Conservation (phyloP, 306 rosid genomes). For the Pyrus betulifolia region DNA sequence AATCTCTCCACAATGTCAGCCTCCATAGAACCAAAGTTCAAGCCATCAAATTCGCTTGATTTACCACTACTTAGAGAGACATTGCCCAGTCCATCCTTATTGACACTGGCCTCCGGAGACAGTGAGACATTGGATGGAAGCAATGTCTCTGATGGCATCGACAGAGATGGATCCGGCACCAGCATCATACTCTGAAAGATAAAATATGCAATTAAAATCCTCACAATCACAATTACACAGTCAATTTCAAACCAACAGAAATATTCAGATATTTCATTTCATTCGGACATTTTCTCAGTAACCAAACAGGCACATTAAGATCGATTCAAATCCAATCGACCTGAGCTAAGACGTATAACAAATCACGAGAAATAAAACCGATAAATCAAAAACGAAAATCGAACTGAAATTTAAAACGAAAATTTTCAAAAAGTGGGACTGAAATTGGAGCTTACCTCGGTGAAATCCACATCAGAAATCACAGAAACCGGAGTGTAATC, state of each 20-base stretch:
- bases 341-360: background rate
- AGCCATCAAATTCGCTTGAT: background rate
- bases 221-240: background rate
- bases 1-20: constrained; percentile 27
- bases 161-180: background rate
- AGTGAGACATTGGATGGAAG: background rate
- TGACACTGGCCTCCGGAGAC: background rate
- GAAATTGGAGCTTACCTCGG: background rate
- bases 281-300: background rate
- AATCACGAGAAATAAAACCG: background rate
- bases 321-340: background rate
- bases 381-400: background rate
- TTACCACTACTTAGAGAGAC: background rate
- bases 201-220: background rate
- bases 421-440: background rate
- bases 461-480: background rate
- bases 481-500: no score
- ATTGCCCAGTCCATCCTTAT: background rate
- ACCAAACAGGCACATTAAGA: background rate
- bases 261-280: background rate
- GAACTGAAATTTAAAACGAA: background rate
- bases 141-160: background rate
- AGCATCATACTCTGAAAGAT: background rate
- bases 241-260: background rate
- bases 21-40: constrained; percentile 14